Conservation (phyloP, 169 alveolate genomes). For the Cryptosporidium andersoni region DNA sequence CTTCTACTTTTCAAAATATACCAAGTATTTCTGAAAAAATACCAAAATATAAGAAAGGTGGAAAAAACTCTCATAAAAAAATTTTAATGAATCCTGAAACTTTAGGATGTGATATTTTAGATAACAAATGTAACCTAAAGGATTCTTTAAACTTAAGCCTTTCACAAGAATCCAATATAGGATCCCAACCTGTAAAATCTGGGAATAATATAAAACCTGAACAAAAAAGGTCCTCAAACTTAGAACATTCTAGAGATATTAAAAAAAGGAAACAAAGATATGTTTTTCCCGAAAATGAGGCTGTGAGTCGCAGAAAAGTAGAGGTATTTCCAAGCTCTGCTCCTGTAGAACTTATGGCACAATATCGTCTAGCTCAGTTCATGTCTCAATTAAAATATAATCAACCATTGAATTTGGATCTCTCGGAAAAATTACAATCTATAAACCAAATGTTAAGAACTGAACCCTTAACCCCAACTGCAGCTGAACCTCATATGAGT, state of each 20-base stretch:
- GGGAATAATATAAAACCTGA: not conserved
- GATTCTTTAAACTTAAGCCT: too few species aligned
- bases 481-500: too few species aligned
- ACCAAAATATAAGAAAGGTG: too few species aligned
- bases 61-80: too few species aligned
- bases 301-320: not conserved
- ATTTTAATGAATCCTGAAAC: too few species aligned
- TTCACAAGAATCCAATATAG: not conserved
- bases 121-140: too few species aligned
- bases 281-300: not conserved
- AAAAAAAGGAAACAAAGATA: not conserved
- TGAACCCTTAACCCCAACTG: too few species aligned
- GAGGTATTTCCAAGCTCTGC: constrained; percentile 7
- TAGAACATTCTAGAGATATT: not conserved
- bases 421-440: too few species aligned
- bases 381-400: not conserved
- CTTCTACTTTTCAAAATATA: not conserved
- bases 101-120: too few species aligned
- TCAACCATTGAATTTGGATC: too few species aligned
- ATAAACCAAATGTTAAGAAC: too few species aligned
- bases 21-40: too few species aligned
- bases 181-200: not conserved
- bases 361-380: constrained; percentile 57
- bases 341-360: constrained; percentile 20
- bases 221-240: not conserved